Conservation (phyloP, 257 asterid genomes). For the Solanum chilense region DNA sequence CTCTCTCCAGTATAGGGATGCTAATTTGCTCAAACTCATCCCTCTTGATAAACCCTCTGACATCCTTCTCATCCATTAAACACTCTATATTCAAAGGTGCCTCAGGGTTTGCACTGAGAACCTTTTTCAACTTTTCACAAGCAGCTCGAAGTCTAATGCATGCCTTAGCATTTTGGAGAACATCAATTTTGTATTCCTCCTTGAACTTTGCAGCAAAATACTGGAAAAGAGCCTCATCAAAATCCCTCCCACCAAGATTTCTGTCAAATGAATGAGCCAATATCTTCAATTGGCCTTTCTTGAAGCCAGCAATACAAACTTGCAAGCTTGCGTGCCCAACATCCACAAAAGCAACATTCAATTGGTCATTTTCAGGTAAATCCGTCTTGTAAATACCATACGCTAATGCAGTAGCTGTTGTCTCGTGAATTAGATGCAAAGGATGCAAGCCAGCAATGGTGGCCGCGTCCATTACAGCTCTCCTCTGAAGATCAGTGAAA, state of each 20-base stretch:
- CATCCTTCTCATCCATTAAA: conserved; percentile 4
- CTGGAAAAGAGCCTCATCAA: conserved; percentile 82
- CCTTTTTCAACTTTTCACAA: conserved; percentile 7
- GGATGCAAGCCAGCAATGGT: conserved; percentile 92
- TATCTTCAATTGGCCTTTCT: conserved; percentile 90
- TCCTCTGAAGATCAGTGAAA: conserved; percentile 92
- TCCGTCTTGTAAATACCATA: conserved; percentile 95
- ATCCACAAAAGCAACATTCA: conserved; percentile 80
- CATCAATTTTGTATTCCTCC: conserved; percentile 90
- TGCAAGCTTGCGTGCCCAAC: conserved; percentile 89
- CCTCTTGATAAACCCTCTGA: conserved; percentile 1
- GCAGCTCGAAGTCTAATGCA: conserved; percentile 19
- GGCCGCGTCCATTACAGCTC: conserved; percentile 91
- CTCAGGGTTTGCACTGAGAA: background rate
- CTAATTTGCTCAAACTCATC: conserved; percentile 86
- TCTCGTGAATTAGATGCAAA: conserved; percentile 87
- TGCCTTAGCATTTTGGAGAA: conserved; percentile 81
- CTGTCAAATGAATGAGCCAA: conserved; percentile 85
- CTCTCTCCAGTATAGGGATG: conserved; percentile 79
- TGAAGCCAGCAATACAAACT: conserved; percentile 88
- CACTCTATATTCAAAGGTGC: conserved; percentile 6
- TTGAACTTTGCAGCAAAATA: conserved; percentile 87
- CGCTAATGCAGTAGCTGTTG: conserved; percentile 96
- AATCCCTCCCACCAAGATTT: conserved; percentile 90
- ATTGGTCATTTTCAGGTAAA: conserved; percentile 70